Base-by-base conservation (phyloP, 495 filamentous ascomycete genomes). In the Talaromyces stipitatus region DNA sequence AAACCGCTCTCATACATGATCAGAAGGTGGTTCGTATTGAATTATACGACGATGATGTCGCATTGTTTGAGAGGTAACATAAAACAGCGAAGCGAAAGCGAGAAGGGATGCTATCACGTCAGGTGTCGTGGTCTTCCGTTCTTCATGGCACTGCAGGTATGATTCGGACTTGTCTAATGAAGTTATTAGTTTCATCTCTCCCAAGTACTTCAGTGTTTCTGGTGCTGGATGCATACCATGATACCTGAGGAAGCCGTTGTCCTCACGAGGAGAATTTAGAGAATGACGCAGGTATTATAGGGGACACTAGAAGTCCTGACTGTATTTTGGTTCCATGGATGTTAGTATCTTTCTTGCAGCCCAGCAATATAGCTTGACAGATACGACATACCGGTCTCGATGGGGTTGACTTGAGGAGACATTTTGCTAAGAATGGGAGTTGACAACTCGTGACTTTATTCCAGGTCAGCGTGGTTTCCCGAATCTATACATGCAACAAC, bases 371-470 rank as follows among this genome's bases (percentile, higher is more conserved):
- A 28, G 29, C 11, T 30, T 1, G 7, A 28, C n/a, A 18, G 2
- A 4, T 6, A 1, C 4, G 8, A 28, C 54, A 45, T 55, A 55
- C 54, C 36, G 36, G 54, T 55, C 12, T 55, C 36, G 22, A 29
- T 26, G n/a, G 54, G 33, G 26, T 55, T 43, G 33, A 55, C 14
- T 23, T 55, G 26, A 22, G 54, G 54, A 46, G 54, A 20, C 54
- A 55, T 55, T 46, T 55, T 54, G 18, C 51, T 33, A 20, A n/a
- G 30, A 27, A n/a, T 23, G 12, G 20, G 22, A 4, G 22, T 10
- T 54, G n/a, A 22, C 38, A 24, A 32, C 18, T 54, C 18, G 24
- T 20, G 14, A 26, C 43, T 26, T 0, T 47, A 9, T 47, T 47
- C 12, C 43, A 14, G 3, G 18, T 47, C 18, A 47, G 22, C 43